These are phyloP conservation scores for Pseudogymnoascus sp. DNA, from an alignment of 2,329 filamentous ascomycete genomes.

Conservation along the genomic window DNA sequence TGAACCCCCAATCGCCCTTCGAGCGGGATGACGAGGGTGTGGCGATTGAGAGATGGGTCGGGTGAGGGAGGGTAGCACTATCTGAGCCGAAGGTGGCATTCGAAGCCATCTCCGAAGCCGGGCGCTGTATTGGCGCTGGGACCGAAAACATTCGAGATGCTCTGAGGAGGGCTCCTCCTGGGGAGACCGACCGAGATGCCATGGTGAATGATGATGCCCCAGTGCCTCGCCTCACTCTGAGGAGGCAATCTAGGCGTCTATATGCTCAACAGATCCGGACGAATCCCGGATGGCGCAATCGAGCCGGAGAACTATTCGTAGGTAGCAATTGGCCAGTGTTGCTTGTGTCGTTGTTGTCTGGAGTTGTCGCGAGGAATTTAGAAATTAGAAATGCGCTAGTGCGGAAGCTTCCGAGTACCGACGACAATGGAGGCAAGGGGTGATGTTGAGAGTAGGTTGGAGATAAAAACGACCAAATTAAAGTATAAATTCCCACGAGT, in stretches of 20 bases:
- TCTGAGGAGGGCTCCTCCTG: slow-evolving; percentile 64
- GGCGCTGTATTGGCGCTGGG: slow-evolving; percentile 62
- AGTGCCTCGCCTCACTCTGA: background rate
- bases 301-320: background rate
- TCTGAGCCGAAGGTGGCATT: slow-evolving; percentile 46
- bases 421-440: background rate
- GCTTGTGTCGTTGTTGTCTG: slow-evolving; percentile 1
- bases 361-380: slow-evolving; percentile 9
- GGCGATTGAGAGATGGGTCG: slow-evolving; percentile 74
- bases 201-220: slow-evolving; percentile 15
- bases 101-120: slow-evolving; percentile 41
- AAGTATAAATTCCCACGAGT: background rate
- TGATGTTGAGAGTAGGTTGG: background rate
- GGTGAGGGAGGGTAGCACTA: slow-evolving; percentile 66
- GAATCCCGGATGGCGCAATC: background rate
- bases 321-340: background rate
- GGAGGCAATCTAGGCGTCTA: slow-evolving; percentile 1
- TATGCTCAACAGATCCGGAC: background rate
- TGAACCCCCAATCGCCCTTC: slow-evolving; percentile 87
- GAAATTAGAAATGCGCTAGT: slow-evolving; percentile 5
- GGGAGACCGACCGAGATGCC: slow-evolving; percentile 39
- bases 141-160: slow-evolving; percentile 85
- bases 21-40: slow-evolving; percentile 64
- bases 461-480: background rate
- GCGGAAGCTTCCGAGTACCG: slow-evolving; percentile 5